Percentiles rank a stretch among this genome's conserved stretches.
These are phyloP conservation scores for Fusarium odoratissimum DNA, from an alignment of 2,329 filamentous ascomycete species.

Conservation along the genomic window DNA sequence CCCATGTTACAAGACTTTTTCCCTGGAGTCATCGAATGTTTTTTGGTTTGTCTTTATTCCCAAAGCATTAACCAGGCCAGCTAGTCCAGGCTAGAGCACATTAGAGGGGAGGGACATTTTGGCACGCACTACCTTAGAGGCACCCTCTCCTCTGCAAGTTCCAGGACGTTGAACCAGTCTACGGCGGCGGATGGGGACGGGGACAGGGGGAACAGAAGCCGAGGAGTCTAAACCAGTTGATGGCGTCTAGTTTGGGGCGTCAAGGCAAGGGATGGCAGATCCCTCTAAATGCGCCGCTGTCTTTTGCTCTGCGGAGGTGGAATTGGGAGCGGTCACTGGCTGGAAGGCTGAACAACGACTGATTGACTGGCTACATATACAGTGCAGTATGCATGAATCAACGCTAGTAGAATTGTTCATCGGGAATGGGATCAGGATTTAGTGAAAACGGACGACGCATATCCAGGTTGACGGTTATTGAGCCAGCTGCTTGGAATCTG, in stretches of 20 bases:
- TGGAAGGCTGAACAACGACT: conserved; percentile 33
- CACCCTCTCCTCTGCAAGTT: conserved; percentile 34
- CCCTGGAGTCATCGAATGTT: conserved; percentile 14
- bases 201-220: conserved; percentile 38
- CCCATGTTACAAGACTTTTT: conserved; percentile 15
- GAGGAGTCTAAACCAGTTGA: conserved; percentile 37
- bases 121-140: conserved; percentile 22
- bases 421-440: conserved; percentile 23
- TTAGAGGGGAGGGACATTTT: conserved; percentile 13
- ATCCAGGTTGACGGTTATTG: conserved; percentile 5
- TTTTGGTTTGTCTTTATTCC: conserved; percentile 1
- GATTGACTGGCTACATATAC: conserved; percentile 30
- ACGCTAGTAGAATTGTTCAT: conserved; percentile 32
- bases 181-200: conserved; percentile 8
- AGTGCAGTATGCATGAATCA: conserved; percentile 17
- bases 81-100: conserved; percentile 13
- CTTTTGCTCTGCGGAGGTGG: not conserved
- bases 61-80: conserved; percentile 11
- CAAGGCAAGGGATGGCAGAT: conserved; percentile 39
- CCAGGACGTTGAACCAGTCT: conserved; percentile 35
- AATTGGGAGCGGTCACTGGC: not conserved
- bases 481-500: conserved; percentile 20
- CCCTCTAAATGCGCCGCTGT: conserved; percentile 14
- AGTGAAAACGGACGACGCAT: conserved; percentile 13
- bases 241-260: conserved; percentile 34